Conservation (phyloP, 2,329 filamentous ascomycete genomes). For the Chalaropsis thielavioides region DNA sequence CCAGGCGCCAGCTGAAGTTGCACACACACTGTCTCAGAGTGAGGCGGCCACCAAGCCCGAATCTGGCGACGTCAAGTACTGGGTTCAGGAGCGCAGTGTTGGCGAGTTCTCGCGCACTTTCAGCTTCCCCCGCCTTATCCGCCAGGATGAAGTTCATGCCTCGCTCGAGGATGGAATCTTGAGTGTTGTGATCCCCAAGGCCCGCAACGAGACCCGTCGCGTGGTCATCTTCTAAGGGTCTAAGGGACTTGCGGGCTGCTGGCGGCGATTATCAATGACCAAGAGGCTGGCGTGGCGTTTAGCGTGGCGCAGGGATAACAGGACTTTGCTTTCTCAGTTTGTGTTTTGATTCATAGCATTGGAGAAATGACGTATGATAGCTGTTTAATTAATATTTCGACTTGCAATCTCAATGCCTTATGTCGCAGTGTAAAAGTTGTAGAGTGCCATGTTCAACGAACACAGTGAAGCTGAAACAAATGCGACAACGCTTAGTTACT, state of each 20-base stretch:
- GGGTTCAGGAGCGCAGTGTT: conserved; percentile 51
- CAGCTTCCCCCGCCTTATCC: conserved; percentile 50
- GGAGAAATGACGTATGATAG: background rate
- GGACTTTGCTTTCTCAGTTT: background rate
- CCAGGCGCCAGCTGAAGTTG: conserved; percentile 32
- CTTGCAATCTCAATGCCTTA: background rate
- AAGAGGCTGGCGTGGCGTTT: background rate
- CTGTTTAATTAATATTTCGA: background rate
- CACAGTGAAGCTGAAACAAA: too few relatives aligned
- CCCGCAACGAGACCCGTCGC: conserved; percentile 40
- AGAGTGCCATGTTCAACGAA: too few relatives aligned
- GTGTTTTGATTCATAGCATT: background rate
- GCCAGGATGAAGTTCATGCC: conserved; percentile 47
- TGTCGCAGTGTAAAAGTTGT: too few relatives aligned
- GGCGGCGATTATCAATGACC: background rate
- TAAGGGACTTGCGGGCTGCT: conserved; percentile 23
- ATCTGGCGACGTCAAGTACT: conserved; percentile 45
- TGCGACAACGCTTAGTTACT: background rate
- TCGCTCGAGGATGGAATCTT: conserved; percentile 52
- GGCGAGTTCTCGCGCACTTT: conserved; percentile 56
- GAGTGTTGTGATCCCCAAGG: conserved; percentile 50
- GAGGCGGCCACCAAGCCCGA: conserved; percentile 19
- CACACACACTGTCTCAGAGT: background rate
- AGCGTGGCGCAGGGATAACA: background rate
- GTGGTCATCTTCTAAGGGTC: conserved; percentile 38